Evolutionary conservation across 352 stramenopile species (phyloP).

Genomic region (Pythium sp.): DNA sequence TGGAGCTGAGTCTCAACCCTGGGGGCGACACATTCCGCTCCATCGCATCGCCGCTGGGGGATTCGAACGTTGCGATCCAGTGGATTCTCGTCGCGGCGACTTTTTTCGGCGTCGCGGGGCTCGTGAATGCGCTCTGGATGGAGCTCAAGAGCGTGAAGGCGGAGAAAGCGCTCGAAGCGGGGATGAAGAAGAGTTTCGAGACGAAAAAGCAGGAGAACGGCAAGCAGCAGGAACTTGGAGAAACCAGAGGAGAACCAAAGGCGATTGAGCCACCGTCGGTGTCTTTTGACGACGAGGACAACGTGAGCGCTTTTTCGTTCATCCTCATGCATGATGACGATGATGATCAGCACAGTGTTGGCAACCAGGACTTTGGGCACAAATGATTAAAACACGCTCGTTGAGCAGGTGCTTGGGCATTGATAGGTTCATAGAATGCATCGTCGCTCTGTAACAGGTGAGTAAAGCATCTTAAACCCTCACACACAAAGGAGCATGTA

Average conservation of each 20-base stretch:
- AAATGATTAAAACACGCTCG: background rate
- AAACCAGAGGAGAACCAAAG: background rate
- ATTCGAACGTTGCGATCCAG: constrained; percentile 38
- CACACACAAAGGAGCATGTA: background rate
- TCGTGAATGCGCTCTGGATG: constrained; percentile 56
- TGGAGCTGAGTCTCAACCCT: constrained; percentile 53
- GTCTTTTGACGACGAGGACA: constrained; percentile 8
- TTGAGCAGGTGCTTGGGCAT: background rate
- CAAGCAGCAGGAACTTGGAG: no score
- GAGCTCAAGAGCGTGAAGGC: constrained; percentile 16
- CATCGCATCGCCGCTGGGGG: constrained; percentile 17
- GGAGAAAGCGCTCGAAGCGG: constrained; percentile 1
- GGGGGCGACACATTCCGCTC: constrained; percentile 57
- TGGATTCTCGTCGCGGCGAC: constrained; percentile 40
- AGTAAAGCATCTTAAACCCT: background rate
- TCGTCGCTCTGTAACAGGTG: background rate
- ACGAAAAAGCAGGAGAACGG: background rate
- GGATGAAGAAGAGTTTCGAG: background rate
- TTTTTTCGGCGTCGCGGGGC: constrained; percentile 38
- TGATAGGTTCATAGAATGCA: background rate
- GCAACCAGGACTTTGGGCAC: background rate
- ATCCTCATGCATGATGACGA: constrained; percentile 49
- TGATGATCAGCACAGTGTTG: background rate
- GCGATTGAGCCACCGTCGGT: background rate
- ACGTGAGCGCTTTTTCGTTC: constrained; percentile 36